Evolutionary conservation across 148 eudicot species (phyloP), one percentile per base, ranked within the genome.

Genomic region (Talinum fruticosum): DNA sequence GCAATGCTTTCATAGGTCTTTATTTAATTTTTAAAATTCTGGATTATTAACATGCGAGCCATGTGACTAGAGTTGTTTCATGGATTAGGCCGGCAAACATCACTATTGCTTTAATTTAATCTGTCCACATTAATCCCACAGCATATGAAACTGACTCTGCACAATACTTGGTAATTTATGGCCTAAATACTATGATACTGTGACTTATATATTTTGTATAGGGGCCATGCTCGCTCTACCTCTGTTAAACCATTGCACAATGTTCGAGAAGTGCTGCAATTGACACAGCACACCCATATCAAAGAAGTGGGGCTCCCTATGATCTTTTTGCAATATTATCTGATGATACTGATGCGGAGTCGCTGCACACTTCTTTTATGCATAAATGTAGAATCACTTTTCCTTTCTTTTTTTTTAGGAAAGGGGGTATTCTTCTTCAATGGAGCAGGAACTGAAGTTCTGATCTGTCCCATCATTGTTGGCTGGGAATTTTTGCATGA

Each of bases 11-110:
- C 37, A 6, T 64, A 62, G 33, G 36, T 59, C 64, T 44, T 32
- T 24, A 30, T 71, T 38, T 62, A 10, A 5, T 62, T 4, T 41
- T 41, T 8, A 10, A 24, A 62, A 28, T 78, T 59, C 24, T 26
- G 57, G 29, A 35, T 35, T 33, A 69, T 38, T 69, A 78, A 71
- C 69, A 29, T 59, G 61, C 44, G n/a, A 79, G 71, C 37, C 76
- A 64, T 72, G 76, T 72, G 71, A 62, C 44, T 5, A 34, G 26
- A 30, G 26, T 29, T 59, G 38, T 70, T n/a, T 71, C 44, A 59
- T 71, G 28, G 59, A 45, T 30, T 36, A 19, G 72, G 47, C 47
- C 36, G 70, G 29, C 34, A 8, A 71, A 15, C 49, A 36, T 71
- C 38, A 61, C 59, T 69, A 54, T 38, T 37, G 68, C 38, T 69